phyloP scores from a whole-genome alignment of 2,329 filamentous ascomycete genomes.

The Plenodomus lindquistii region DNA sequence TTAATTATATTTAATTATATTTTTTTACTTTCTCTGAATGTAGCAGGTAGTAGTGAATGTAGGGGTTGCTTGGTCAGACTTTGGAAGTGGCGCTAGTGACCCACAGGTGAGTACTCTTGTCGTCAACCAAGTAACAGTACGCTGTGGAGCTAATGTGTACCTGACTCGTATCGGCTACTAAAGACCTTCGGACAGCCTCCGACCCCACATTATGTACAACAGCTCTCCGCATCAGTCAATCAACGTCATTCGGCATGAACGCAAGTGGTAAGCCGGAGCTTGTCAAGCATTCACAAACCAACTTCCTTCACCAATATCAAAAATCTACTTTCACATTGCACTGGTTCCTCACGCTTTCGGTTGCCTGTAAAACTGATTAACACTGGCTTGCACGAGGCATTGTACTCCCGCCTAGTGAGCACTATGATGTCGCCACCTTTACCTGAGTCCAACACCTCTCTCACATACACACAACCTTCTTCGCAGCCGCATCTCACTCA shows the following conservation, averaged over 20 bases:
- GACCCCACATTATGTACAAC: background rate
- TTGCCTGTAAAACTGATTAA: background rate
- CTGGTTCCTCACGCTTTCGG: too few species aligned
- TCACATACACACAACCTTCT: constrained; percentile 32
- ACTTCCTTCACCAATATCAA: too few species aligned
- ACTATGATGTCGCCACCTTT: constrained; percentile 8
- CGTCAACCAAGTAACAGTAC: too few species aligned
- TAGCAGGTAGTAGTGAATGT: too few species aligned
- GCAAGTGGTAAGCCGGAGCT: background rate
- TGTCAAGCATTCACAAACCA: too few species aligned
- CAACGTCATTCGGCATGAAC: background rate
- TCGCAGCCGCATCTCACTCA: constrained; percentile 28
- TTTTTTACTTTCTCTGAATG: too few species aligned
- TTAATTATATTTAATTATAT: too few species aligned
- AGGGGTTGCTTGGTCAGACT: too few species aligned
- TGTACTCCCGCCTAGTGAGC: background rate
- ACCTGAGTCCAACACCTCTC: constrained; percentile 27
- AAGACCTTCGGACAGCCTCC: background rate
- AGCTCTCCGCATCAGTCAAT: background rate
- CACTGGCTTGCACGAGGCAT: background rate
- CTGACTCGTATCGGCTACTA: background rate
- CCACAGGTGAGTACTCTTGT: too few species aligned
- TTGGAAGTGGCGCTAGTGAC: too few species aligned
- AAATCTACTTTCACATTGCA: too few species aligned
- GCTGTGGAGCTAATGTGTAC: background rate